Conservation (phyloP, 768 basidiomycete genomes). For the Tricholoma matsutake region DNA sequence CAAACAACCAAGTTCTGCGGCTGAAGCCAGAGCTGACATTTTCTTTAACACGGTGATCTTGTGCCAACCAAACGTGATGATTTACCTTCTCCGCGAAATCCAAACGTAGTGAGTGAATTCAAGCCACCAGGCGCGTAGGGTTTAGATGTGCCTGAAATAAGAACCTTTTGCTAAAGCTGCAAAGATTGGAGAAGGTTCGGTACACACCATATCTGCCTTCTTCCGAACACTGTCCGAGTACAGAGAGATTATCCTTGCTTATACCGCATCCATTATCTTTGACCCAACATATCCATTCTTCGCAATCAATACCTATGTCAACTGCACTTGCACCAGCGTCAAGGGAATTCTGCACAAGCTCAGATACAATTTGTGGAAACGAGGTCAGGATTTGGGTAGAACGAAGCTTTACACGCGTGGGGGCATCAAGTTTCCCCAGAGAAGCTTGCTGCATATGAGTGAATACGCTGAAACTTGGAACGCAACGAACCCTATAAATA, state of each 20-base stretch:
- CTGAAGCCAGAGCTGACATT: constrained; percentile 73
- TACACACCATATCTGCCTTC: constrained; percentile 67
- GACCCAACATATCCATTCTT: constrained; percentile 82
- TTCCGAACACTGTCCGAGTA: constrained; percentile 50
- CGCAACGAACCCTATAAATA: background rate
- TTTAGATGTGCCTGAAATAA: constrained; percentile 67
- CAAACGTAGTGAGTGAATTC: constrained; percentile 64
- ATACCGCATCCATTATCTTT: constrained; percentile 85
- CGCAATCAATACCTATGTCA: constrained; percentile 69
- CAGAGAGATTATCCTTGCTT: constrained; percentile 50
- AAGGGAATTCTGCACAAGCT: constrained; percentile 87
- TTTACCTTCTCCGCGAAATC: constrained; percentile 91
- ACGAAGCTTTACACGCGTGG: constrained; percentile 71
- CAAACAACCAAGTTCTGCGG: constrained; percentile 72
- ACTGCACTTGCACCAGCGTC: constrained; percentile 74
- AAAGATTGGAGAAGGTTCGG: background rate
- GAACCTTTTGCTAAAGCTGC: background rate
- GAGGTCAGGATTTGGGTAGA: constrained; percentile 85
- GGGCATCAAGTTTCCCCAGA: constrained; percentile 47
- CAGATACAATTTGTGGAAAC: constrained; percentile 72
- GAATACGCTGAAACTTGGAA: background rate
- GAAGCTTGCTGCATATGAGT: constrained; percentile 12
- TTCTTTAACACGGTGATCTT: background rate
- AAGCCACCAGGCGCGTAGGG: constrained; percentile 50
- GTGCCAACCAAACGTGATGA: background rate